phyloP scores from a whole-genome alignment of 345 rosid genomes.

The Anacardium occidentale region DNA sequence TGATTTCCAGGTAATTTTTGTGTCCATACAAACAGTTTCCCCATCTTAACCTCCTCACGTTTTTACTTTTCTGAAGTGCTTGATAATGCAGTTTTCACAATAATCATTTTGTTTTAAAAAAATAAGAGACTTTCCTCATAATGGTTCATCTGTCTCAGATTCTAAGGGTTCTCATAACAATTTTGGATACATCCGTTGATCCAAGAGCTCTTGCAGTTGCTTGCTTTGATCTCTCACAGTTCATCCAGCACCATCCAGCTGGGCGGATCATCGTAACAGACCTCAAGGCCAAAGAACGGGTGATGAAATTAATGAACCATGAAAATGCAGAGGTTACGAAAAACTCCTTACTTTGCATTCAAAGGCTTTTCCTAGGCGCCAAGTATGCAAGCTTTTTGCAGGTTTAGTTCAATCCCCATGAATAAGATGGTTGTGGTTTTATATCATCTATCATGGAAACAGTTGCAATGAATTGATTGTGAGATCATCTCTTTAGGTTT shows the following conservation, averaged over 20 bases:
- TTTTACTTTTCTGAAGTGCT: not conserved
- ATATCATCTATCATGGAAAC: not conserved
- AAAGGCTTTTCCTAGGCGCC: constrained; percentile 85
- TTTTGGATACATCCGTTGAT: constrained; percentile 84
- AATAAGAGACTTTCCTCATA: too few relatives aligned
- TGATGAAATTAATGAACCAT: constrained; percentile 84
- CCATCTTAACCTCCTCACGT: not conserved
- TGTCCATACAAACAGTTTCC: not conserved
- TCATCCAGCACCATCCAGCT: constrained; percentile 90
- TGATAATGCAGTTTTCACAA: not conserved
- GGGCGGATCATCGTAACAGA: constrained; percentile 80
- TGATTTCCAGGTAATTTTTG: constrained; percentile 76
- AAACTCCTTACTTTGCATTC: constrained; percentile 73
- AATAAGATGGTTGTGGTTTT: not conserved
- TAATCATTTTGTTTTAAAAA: not conserved
- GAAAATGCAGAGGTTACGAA: constrained; percentile 80
- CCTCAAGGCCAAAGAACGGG: constrained; percentile 91
- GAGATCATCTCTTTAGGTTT: not conserved
- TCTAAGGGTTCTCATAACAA: constrained; percentile 85
- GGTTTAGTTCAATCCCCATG: constrained; percentile 37
- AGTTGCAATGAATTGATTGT: not conserved
- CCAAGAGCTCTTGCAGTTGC: constrained; percentile 87
- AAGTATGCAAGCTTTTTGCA: constrained; percentile 98
- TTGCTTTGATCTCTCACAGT: constrained; percentile 93
- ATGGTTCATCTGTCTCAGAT: constrained; percentile 53